Percentiles rank a stretch among this genome's conserved stretches.
These are phyloP conservation scores for Gossypium gossypioides DNA, from an alignment of 441 rosid species.

Conservation along the genomic window DNA sequence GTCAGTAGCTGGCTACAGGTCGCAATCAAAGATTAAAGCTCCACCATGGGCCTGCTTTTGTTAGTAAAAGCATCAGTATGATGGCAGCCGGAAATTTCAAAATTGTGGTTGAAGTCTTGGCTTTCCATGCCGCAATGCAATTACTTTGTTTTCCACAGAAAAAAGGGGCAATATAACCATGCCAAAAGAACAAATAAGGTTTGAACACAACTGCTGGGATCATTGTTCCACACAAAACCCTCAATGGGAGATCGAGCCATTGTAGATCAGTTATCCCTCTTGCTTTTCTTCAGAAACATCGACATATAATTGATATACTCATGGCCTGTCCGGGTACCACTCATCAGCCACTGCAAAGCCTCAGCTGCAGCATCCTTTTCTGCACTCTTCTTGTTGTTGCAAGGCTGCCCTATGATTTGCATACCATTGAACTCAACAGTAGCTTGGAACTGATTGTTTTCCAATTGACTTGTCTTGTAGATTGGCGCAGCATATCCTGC, in stretches of 20 bases:
- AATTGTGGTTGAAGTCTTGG: not conserved
- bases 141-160: not conserved
- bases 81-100: not conserved
- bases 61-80: not conserved
- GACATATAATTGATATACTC: slow-evolving; percentile 58
- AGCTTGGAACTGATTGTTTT: slow-evolving; percentile 57
- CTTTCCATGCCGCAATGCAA: not conserved
- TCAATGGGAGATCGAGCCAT: not conserved
- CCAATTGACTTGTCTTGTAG: slow-evolving; percentile 69
- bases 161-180: not conserved
- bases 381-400: slow-evolving; percentile 78
- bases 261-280: slow-evolving; percentile 38
- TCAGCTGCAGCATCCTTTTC: slow-evolving; percentile 97
- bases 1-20: not conserved
- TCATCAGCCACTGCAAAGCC: slow-evolving; percentile 76
- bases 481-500: slow-evolving; percentile 65
- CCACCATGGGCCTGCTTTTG: not conserved
- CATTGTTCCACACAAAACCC: not conserved
- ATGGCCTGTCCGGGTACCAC: slow-evolving; percentile 36
- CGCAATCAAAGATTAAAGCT: not conserved
- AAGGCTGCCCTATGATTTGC: slow-evolving; percentile 73
- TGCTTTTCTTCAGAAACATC: slow-evolving; percentile 65
- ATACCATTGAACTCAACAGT: slow-evolving; percentile 64
- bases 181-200: not conserved
- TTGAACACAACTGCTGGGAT: not conserved